Base-by-base conservation (phyloP, 2,329 filamentous ascomycete genomes). In the Claviceps arundinis region DNA sequence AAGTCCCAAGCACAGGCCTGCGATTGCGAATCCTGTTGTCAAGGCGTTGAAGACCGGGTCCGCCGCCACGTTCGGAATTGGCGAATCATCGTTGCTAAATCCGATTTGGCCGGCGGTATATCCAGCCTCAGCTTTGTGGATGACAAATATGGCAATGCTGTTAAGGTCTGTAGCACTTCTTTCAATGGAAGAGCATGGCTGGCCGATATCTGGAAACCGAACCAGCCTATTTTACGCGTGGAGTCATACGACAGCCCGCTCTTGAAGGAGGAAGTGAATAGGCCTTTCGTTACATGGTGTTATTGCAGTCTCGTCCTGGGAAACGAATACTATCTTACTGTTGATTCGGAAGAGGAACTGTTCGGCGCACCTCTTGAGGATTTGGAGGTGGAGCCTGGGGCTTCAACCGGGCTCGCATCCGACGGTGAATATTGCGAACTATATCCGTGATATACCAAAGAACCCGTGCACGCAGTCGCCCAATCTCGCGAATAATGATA, bases 101-200 rank as follows among this genome's bases (percentile, higher is more conserved):
- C 68, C 1, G 37, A n/a, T 0, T 47, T 54, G 0, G 73, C 71
- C 0, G 56, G 64, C 38, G 80, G 81, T 46, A 69, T 80, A 1
- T 77, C 78, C 5, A 76, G 71, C 50, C 61, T 81, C n/a, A 65
- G 70, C 24, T 79, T 81, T 55, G 59, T 70, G 48, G 71, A 73
- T 50, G 69, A 76, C 52, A 56, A 63, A 1, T 42, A 66, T 1
- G 77, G 77, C 2, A 58, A 70, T 2, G 78, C 76, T 2, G 69
- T 75, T 4, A 74, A 72, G 55, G 59, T 81, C 1, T 68, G 71
- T 24, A 77, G 73, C 1, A 62, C 77, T 24, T 77, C 80, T 45
- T 73, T 81, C 42, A 59, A 62, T 11, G 77, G 75, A 1, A 62
- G 56, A 11, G 58, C 71, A 5, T 80, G 74, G 72, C 54, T 79